Percentiles rank a stretch among this genome's conserved stretches.
Conservation (phyloP, 169 alveolate genomes). For the Besnoitia besnoiti region DNA sequence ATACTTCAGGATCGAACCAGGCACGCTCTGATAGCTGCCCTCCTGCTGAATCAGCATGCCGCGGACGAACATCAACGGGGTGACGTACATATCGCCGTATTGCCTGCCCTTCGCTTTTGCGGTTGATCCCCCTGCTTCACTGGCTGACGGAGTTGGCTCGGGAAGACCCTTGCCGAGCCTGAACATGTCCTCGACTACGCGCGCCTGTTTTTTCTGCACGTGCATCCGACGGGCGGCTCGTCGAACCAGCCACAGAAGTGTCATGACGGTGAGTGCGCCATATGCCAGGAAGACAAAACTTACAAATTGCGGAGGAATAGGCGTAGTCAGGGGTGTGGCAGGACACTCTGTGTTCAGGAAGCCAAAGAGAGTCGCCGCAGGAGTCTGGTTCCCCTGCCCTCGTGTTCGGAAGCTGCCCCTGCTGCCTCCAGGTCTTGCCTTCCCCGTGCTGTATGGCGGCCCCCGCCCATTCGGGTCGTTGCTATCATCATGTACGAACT, state of each 20-base stretch:
- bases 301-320: background rate
- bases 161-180: background rate
- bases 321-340: background rate
- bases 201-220: background rate
- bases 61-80: background rate
- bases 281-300: background rate
- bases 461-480: too few species aligned
- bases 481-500: too few species aligned
- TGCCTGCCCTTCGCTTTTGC: background rate
- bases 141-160: background rate
- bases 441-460: too few species aligned
- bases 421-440: too few species aligned
- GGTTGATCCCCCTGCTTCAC: background rate
- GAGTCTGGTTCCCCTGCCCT: background rate
- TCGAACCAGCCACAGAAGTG: background rate
- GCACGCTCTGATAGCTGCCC: constrained; percentile 10
- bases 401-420: too few species aligned
- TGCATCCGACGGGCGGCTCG: background rate
- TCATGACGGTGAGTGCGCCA: background rate
- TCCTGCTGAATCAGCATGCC: constrained; percentile 28
- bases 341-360: background rate
- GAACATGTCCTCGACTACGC: background rate
- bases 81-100: background rate
- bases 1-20: background rate
- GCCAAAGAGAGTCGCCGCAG: background rate